These are phyloP conservation scores for Luffa acutangula DNA, from an alignment of 306 rosid species.

Conservation along the genomic window DNA sequence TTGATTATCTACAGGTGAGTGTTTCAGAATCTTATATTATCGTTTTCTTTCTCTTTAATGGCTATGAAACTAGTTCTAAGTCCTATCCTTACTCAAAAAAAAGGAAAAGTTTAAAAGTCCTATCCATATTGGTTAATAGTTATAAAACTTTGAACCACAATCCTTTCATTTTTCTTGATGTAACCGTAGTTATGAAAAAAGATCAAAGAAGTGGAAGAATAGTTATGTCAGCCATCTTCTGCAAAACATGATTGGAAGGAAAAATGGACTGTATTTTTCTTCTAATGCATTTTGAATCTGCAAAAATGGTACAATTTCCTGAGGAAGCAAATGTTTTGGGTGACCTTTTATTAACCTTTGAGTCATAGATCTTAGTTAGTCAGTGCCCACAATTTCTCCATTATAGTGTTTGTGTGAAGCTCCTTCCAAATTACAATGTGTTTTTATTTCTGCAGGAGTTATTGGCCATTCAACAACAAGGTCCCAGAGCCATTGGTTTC, in stretches of 20 bases:
- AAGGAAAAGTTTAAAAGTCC: neutral
- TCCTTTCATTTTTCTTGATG: neutral
- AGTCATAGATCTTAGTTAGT: neutral
- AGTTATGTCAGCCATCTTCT: neutral
- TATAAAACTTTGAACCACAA: neutral
- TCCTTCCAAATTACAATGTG: neutral
- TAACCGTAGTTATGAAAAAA: neutral
- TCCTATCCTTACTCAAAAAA: neutral
- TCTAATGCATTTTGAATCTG: neutral
- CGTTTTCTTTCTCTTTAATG: neutral
- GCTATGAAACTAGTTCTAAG: neutral
- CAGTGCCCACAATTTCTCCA: neutral
- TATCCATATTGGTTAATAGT: neutral
- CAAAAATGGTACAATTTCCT: neutral
- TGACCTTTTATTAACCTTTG: neutral
- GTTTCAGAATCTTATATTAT: neutral
- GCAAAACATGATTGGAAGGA: neutral
- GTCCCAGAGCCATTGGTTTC: slow-evolving; percentile 95
- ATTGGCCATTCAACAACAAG: slow-evolving; percentile 99
- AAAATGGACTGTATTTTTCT: neutral
- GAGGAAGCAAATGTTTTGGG: neutral
- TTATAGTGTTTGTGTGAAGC: neutral
- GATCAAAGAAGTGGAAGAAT: neutral
- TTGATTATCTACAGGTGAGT: slow-evolving; percentile 88
- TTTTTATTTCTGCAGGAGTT: slow-evolving; percentile 51